These are phyloP conservation scores for Penicillium desertorum DNA, from an alignment of 495 filamentous ascomycete genomes.

Conservation along the genomic window DNA sequence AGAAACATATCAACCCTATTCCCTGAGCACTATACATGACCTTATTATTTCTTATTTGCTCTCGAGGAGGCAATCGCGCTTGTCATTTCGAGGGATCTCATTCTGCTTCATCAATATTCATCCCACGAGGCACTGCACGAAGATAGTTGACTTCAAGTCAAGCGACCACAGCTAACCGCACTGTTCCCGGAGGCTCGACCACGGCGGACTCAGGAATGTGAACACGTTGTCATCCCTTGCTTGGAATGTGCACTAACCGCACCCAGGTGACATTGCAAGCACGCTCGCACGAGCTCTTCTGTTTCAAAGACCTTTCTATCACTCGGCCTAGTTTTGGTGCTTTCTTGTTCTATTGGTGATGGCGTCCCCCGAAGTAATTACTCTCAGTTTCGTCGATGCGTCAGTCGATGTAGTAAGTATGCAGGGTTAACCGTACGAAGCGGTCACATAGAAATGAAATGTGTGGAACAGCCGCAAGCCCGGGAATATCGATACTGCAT, in stretches of 20 bases:
- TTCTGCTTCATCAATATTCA: neutral
- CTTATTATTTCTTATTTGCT: neutral
- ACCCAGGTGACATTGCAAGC: neutral
- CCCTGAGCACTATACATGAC: no score
- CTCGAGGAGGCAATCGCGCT: neutral
- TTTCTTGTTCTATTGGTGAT: neutral
- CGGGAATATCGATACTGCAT: neutral
- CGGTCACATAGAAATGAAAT: no score
- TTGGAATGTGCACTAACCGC: conserved; percentile 12
- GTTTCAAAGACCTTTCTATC: neutral
- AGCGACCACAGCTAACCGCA: neutral
- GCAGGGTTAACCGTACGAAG: neutral
- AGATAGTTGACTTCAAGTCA: neutral
- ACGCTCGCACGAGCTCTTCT: neutral
- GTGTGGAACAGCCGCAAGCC: neutral
- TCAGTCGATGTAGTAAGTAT: neutral
- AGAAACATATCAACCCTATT: neutral
- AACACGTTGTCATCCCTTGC: conserved; percentile 6
- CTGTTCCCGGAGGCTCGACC: conserved; percentile 12
- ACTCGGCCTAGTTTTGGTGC: neutral
- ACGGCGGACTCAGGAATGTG: conserved; percentile 12
- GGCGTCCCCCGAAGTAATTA: neutral
- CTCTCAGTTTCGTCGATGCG: neutral
- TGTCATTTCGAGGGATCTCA: neutral
- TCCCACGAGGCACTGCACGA: neutral